Evolutionary conservation across 495 filamentous ascomycete species (phyloP), one percentile per base, ranked within the genome.

Genomic region (Aspergillus nanangensis): DNA sequence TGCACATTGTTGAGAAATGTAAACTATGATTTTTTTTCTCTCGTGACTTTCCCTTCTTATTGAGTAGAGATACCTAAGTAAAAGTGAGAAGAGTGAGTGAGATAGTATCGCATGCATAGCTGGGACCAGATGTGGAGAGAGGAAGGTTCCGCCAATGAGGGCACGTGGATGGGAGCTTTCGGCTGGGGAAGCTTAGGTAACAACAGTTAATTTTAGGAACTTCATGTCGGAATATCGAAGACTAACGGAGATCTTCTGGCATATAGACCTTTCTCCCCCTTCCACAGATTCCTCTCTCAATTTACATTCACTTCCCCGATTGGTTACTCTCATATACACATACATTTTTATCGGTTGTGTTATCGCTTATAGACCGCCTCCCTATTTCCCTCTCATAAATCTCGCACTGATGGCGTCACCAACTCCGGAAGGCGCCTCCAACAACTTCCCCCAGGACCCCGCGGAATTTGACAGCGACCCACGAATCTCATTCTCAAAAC

Each of bases 401-500:
- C 25, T 29, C 25, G 8, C 17, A 7, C 52, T 58, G 42, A 54
- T 58, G 51, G 55, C 55, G 39, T 60, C 61, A 3, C 49, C 46
- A 11, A 53, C 35, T 31, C 47, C 57, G 27, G 54, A 54, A 19
- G 50, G 43, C 51, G 45, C 44, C 24, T 48, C 51, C 20, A 47
- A 35, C 53, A 65, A 52, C 47, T 92, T 93, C 48, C 88, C 88
- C 15, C 80, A 77, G 40, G 77, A 88, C 49, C 77, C 77, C 3
- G 71, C 81, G 47, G 81, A 92, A 21, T 96, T 97, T 61, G 82
- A 86, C 47, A 68, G 70, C 45, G 92, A 97, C 60, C 76, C 84
- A 18, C 87, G 92, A 49, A 85, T 96, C 51, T 90, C 88, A 0
- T 95, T 82, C 68, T 93, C 87, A 3, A 86, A 81, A 56, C 67